Evolutionary conservation across 345 rosid genomes (phyloP).

Genomic region (Ricinus communis): DNA sequence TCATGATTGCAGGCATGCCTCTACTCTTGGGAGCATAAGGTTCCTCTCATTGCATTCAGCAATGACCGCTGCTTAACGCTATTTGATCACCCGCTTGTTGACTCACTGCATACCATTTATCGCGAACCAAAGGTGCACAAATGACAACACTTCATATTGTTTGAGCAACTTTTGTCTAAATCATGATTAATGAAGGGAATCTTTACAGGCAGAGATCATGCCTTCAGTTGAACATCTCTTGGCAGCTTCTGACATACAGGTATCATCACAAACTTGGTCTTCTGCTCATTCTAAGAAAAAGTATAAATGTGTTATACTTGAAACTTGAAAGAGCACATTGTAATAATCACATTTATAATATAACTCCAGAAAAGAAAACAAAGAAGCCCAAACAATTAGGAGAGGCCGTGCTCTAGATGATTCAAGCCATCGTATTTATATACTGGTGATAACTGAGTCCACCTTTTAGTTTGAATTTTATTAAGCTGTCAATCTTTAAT

Average conservation of each 20-base stretch:
- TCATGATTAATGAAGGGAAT: background rate
- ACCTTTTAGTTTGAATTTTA: conserved; percentile 11
- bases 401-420: background rate
- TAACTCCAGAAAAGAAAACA: background rate
- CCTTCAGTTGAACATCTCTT: conserved; percentile 71
- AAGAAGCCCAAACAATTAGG: background rate
- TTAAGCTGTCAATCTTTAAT: background rate
- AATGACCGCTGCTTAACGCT: conserved; percentile 79
- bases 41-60: conserved; percentile 90
- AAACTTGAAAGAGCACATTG: background rate
- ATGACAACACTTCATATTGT: conserved; percentile 10
- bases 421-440: background rate
- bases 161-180: conserved; percentile 10
- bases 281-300: conserved; percentile 11
- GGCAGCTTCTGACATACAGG: conserved; percentile 79
- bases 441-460: background rate
- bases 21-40: conserved; percentile 72
- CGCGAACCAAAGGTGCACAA: conserved; percentile 73
- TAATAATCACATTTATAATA: background rate
- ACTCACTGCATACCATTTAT: conserved; percentile 70
- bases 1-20: conserved; percentile 54
- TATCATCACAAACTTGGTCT: conserved; percentile 26
- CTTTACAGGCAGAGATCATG: conserved; percentile 82
- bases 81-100: conserved; percentile 78
- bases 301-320: background rate